These are phyloP conservation scores for Nigrograna mackinnonii DNA, from an alignment of 2,329 filamentous ascomycete genomes.

Conservation along the genomic window DNA sequence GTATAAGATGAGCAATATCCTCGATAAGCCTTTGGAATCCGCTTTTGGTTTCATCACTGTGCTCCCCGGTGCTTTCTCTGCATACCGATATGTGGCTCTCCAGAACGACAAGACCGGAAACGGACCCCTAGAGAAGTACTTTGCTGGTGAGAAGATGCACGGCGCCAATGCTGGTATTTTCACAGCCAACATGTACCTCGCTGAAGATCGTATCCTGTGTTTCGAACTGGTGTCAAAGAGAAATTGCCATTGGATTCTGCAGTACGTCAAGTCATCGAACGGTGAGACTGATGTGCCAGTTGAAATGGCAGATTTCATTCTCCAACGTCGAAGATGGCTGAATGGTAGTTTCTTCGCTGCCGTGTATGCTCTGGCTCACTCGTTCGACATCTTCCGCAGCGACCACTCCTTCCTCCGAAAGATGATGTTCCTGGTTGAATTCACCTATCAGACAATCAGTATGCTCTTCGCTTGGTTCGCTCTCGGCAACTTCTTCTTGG, in stretches of 20 bases:
- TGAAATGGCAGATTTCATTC: conserved; percentile 89
- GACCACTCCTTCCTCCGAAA: conserved; percentile 88
- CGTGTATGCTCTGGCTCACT: conserved; percentile 91
- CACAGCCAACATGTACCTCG: conserved; percentile 98
- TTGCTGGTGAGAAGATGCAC: conserved; percentile 94
- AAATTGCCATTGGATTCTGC: conserved; percentile 95
- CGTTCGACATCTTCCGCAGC: conserved; percentile 93
- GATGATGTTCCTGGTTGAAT: conserved; percentile 88
- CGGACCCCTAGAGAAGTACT: conserved; percentile 94
- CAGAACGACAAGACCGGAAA: conserved; percentile 96
- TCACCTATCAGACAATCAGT: conserved; percentile 90
- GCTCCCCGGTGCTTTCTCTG: conserved; percentile 96
- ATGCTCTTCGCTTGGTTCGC: conserved; percentile 99
- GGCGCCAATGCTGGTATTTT: conserved; percentile 93
- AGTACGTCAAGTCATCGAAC: conserved; percentile 96
- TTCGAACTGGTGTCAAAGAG: conserved; percentile 98
- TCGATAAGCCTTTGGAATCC: conserved; percentile 96
- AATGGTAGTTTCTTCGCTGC: conserved; percentile 99
- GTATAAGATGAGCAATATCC: conserved; percentile 99
- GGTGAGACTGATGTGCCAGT: conserved; percentile 98
- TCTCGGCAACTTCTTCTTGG: conserved; percentile 97
- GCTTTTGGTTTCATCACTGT: conserved; percentile 98
- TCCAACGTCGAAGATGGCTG: conserved; percentile 94
- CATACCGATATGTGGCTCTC: conserved; percentile 90
- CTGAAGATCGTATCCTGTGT: conserved; percentile 97